Evolutionary conservation across 345 rosid genomes (phyloP), one percentile per base, ranked within the genome.

Genomic region (Rhizophora mangle): DNA sequence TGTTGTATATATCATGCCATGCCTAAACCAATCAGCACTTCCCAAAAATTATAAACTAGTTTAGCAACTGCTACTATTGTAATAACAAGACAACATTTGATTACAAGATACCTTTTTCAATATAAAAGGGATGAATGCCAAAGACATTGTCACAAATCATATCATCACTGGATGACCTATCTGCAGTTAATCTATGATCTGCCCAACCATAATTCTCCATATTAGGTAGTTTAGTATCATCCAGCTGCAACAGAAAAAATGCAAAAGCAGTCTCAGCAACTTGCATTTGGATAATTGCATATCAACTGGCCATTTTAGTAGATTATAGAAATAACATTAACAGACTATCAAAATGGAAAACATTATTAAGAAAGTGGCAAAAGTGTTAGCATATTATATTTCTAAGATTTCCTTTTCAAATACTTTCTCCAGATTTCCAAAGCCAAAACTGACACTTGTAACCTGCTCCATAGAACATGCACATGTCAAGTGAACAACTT

Each of bases 131-230:
- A 71, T 80, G 57, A 20, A 94, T 83, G 68, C 96, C 90, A 70
- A 89, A 94, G 79, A 70, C 43, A 57, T 83, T 73, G 52, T 84
- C 88, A 68, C 68, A 69, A 21, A 76, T 78, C 84, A 78, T 83
- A 74, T 79, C 81, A 75, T 77, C 77, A 62, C 72, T 71, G 72
- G 75, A 62, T 36, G 80, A 75, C 59, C 63, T 61, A 55, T 73
- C 79, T 64, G 58, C 72, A 74, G 64, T 61, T 69, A 74, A 62
- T 77, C 72, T 75, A 75, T 70, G 57, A 84, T 85, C 84, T 69
- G 88, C 92, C 96, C 96, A 94, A 60, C 96, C 93, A 83, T 89
- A 94, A 64, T 80, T 86, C 79, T 85, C 93, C 81, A 94, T 76
- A 51, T 78, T 68, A 63, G 63, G 79, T 10, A 67, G 58, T 60